These are phyloP conservation scores for Mucor sp. DNA, from an alignment of 371 early-diverging fungal genomes.

Conservation along the genomic window DNA sequence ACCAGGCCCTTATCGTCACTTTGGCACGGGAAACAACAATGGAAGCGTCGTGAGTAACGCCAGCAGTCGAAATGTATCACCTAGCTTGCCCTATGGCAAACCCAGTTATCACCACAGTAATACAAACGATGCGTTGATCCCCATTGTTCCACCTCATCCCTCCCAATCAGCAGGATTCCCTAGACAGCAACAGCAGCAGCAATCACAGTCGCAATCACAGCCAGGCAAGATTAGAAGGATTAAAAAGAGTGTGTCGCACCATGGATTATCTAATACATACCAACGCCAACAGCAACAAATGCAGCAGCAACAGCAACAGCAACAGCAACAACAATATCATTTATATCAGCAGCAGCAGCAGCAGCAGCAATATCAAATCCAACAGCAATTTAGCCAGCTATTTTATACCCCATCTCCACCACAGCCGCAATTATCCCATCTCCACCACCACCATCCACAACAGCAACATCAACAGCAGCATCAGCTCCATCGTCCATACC, in stretches of 20 bases:
- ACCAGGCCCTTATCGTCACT: conserved; percentile 13
- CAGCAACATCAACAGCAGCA: conserved; percentile 12
- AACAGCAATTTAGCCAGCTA: conserved; percentile 4
- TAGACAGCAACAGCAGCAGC: conserved; percentile 8
- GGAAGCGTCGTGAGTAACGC: background rate
- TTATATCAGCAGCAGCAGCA: conserved; percentile 14
- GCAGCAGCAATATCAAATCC: conserved; percentile 7
- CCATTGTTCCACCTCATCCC: background rate
- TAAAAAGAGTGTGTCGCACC: conserved; percentile 19
- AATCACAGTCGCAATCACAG: background rate
- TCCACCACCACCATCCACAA: conserved; percentile 6
- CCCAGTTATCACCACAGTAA: background rate
- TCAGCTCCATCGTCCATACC: conserved; percentile 20
- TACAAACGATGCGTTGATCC: conserved; percentile 5
- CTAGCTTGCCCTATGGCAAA: conserved; percentile 12
- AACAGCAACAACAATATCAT: conserved; percentile 9
- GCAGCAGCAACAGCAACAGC: conserved; percentile 20
- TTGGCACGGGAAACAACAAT: background rate
- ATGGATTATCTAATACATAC: conserved; percentile 16
- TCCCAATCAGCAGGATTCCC: conserved; percentile 19
- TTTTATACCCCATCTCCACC: conserved; percentile 7
- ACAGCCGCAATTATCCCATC: conserved; percentile 3
- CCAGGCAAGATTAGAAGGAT: conserved; percentile 16
- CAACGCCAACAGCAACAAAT: conserved; percentile 17
- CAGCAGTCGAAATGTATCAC: conserved; percentile 9